Evolutionary conservation across 2,329 filamentous ascomycete species (phyloP), one percentile per base, ranked within the genome.

Genomic region (Phialocephala subalpina): DNA sequence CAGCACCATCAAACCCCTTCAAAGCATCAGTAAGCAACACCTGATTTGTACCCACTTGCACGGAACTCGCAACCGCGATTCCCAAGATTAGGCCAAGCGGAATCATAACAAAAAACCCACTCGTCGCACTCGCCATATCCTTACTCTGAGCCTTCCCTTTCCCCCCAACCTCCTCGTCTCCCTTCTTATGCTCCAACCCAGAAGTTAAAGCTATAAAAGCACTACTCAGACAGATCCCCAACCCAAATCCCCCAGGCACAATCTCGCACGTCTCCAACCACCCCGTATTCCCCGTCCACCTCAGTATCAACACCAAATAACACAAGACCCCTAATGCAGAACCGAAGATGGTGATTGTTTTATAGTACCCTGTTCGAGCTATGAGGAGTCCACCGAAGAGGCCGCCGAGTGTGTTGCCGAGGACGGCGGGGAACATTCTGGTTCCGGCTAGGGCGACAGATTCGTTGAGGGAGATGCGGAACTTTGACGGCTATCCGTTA

Each of bases 381-480:
- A 53, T 53, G 8, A 53, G 22, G 49, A 53, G 3, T 9, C 49
- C 49, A 8, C 49, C 49, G 25, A 53, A 33, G 49, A 53, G 49
- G 3, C 49, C 49, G 25, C 49, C 49, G 22, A 53, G 49, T 12
- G 49, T 53, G 25, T 53, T 53, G 9, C 49, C 49, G 1, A 53
- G 22, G 8, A 53, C 49, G 9, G 49, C 49, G 49, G 49, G 49
- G 9, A 53, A 53, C 49, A 53, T 53, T 14, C 49, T 7, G 1
- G 49, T 53, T 29, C 49, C 49, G 27, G 49, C 49, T 33, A 53
- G 49, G 11, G 49, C 49, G 22, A 53, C 22, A 11, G 49, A 53
- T 33, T 53, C 49, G 49, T 53, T 53, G 49, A 53, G 49, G 49
- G 49, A 53, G 11, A 53, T 53, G 14, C 49, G 49, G 49, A 53